Conservation (phyloP, 352 stramenopile genomes). For the Globisporangium cylindrosporum region DNA sequence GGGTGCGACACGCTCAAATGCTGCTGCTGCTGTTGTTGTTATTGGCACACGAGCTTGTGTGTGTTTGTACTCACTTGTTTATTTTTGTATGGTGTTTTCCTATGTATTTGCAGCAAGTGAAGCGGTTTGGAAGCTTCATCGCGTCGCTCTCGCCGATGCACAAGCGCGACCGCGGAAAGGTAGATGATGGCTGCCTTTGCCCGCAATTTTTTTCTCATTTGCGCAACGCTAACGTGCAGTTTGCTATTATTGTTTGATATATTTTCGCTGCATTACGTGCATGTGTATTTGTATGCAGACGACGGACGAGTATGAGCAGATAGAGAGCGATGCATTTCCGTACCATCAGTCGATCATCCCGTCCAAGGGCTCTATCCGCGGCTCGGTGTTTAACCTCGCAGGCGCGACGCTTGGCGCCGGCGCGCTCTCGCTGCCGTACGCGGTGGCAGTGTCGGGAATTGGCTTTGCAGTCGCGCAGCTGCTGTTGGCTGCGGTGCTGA, state of each 20-base stretch:
- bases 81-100: neutral
- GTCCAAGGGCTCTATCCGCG: slow-evolving; percentile 78
- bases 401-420: slow-evolving; percentile 76
- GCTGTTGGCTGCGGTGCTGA: slow-evolving; percentile 62
- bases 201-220: no score
- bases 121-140: slow-evolving; percentile 71
- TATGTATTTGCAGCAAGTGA: slow-evolving; percentile 43
- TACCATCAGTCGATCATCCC: slow-evolving; percentile 81
- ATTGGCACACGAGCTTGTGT: no score
- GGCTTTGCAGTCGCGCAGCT: slow-evolving; percentile 75
- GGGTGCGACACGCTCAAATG: slow-evolving; percentile 1
- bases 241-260: no score
- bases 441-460: slow-evolving; percentile 74
- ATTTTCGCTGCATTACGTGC: no score
- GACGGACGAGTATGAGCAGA: slow-evolving; percentile 32
- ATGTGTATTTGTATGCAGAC: slow-evolving; percentile 2
- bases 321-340: slow-evolving; percentile 58
- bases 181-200: slow-evolving; percentile 10
- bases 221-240: no score
- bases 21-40: no score
- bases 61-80: no score
- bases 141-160: slow-evolving; percentile 69
- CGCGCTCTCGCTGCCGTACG: slow-evolving; percentile 76
- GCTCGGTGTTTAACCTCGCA: slow-evolving; percentile 84
- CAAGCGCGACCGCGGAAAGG: slow-evolving; percentile 22